Evolutionary conservation across 2,329 filamentous ascomycete species (phyloP).

Genomic region (Arthroderma sp.): DNA sequence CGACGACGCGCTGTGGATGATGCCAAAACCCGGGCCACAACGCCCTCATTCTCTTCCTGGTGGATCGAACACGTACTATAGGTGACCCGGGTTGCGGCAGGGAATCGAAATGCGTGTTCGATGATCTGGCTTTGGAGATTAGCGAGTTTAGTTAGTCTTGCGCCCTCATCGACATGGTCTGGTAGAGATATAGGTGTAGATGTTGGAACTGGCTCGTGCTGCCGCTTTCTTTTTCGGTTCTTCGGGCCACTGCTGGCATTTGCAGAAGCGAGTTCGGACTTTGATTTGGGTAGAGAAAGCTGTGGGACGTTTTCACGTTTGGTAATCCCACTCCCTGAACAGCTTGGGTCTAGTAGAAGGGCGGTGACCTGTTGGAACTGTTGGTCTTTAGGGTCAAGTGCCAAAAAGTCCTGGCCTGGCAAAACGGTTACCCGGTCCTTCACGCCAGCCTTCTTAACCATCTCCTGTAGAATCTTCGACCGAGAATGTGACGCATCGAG

Average conservation of each 20-base stretch:
- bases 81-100: slow-evolving; percentile 60
- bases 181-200: slow-evolving; percentile 5
- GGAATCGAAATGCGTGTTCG: slow-evolving; percentile 73
- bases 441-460: slow-evolving; percentile 69
- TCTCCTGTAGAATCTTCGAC: slow-evolving; percentile 66
- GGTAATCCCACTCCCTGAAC: slow-evolving; percentile 89
- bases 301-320: slow-evolving; percentile 68
- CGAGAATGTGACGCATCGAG: slow-evolving; percentile 38
- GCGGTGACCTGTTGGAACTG: slow-evolving; percentile 61
- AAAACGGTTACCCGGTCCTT: slow-evolving; percentile 54
- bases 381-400: slow-evolving; percentile 52
- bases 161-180: slow-evolving; percentile 30
- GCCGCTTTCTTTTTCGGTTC: slow-evolving; percentile 31
- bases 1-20: slow-evolving; percentile 53
- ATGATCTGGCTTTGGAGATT: slow-evolving; percentile 73
- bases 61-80: slow-evolving; percentile 94
- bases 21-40: slow-evolving; percentile 59
- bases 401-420: slow-evolving; percentile 69
- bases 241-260: slow-evolving; percentile 25
- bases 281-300: slow-evolving; percentile 45
- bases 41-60: slow-evolving; percentile 74
- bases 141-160: slow-evolving; percentile 60
- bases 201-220: slow-evolving; percentile 22
- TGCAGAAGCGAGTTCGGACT: slow-evolving; percentile 9
- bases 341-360: slow-evolving; percentile 82